Conservation (phyloP, 345 rosid genomes). For the Populus simonii region DNA sequence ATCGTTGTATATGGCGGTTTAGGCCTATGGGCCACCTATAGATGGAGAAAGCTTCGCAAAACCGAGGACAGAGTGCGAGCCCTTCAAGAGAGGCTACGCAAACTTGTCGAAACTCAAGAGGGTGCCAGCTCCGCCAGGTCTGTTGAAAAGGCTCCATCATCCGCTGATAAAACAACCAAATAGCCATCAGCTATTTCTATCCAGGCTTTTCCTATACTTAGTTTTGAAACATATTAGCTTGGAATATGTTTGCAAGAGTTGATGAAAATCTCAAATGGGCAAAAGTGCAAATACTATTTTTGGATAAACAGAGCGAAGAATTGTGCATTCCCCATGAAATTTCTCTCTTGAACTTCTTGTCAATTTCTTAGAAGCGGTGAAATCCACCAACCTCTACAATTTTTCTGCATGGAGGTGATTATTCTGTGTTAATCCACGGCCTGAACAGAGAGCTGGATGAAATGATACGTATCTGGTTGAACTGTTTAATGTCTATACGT, state of each 20-base stretch:
- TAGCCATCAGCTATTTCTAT: not conserved
- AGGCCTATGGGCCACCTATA: conserved; percentile 60
- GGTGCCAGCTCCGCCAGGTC: conserved; percentile 16
- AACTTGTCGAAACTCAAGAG: conserved; percentile 54
- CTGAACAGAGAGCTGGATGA: not conserved
- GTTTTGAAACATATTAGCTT: not conserved
- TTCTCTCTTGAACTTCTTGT: not conserved
- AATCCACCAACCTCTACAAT: not conserved
- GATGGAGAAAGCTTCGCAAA: conserved; percentile 84
- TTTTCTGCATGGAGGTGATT: not conserved
- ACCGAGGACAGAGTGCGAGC: conserved; percentile 84
- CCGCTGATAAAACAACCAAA: conserved; percentile 3
- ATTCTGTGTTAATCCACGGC: not conserved
- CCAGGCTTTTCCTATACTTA: not conserved
- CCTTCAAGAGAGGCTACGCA: conserved; percentile 63
- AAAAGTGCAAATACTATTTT: not conserved
- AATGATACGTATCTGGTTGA: not conserved
- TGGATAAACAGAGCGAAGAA: not conserved
- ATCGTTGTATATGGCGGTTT: conserved; percentile 81
- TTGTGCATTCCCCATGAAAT: not conserved
- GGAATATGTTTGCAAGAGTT: not conserved
- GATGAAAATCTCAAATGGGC: not conserved
- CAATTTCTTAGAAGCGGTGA: not conserved
- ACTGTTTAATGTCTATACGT: not conserved
- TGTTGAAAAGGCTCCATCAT: not conserved